Conservation (phyloP, 352 stramenopile species). For the Globisporangium cystogenes region DNA sequence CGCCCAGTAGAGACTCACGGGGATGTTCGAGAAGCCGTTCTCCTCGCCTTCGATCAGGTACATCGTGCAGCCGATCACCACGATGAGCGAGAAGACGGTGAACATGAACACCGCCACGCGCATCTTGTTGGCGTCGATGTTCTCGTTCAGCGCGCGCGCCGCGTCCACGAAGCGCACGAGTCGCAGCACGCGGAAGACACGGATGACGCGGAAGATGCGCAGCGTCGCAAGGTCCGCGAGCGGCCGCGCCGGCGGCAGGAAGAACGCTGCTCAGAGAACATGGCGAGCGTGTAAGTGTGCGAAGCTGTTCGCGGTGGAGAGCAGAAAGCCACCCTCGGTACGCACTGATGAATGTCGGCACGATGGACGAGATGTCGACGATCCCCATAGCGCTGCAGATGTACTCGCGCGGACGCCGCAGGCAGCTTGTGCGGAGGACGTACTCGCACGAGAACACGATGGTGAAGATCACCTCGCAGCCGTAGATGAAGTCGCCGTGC, state of each 20-base stretch:
- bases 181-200: constrained; percentile 69
- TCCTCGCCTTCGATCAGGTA: constrained; percentile 78
- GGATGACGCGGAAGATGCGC: constrained; percentile 76
- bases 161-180: constrained; percentile 72
- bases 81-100: constrained; percentile 67
- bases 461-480: constrained; percentile 36
- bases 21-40: constrained; percentile 71
- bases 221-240: constrained; percentile 62
- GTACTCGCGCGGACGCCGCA: constrained; percentile 34
- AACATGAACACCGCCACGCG: constrained; percentile 77
- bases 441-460: constrained; percentile 43
- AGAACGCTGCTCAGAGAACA: constrained; percentile 25
- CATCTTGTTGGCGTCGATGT: constrained; percentile 77
- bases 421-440: constrained; percentile 25
- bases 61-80: constrained; percentile 80
- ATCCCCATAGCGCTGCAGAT: constrained; percentile 44
- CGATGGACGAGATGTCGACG: constrained; percentile 44
- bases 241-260: constrained; percentile 44
- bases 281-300: background rate
- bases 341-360: constrained; percentile 41
- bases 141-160: constrained; percentile 56
- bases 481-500: constrained; percentile 33
- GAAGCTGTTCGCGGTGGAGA: background rate
- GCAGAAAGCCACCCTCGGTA: background rate
- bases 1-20: constrained; percentile 46